Conservation (phyloP, 352 stramenopile genomes). For the Blastocystis hominis region DNA sequence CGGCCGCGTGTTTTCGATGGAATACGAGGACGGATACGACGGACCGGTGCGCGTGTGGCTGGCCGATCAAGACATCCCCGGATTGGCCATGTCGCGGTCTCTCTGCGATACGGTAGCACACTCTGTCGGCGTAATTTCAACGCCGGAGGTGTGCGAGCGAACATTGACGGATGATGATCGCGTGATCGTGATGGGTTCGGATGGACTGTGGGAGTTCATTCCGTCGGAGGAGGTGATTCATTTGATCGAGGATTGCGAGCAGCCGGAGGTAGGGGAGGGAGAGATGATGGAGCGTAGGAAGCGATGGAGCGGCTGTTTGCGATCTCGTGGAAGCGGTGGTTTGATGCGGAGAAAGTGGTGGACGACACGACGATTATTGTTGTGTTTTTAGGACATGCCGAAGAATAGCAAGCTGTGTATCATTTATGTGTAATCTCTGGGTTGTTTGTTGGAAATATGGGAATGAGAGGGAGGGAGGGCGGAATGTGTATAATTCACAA, state of each 20-base stretch:
- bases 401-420: neutral
- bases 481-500: too few species aligned
- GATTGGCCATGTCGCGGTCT: slow-evolving; percentile 89
- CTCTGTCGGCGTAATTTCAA: slow-evolving; percentile 82
- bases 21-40: slow-evolving; percentile 95
- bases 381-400: slow-evolving; percentile 71
- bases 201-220: slow-evolving; percentile 98
- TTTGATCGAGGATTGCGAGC: slow-evolving; percentile 86
- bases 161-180: slow-evolving; percentile 68
- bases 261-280: slow-evolving; percentile 53
- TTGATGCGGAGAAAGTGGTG: slow-evolving; percentile 95
- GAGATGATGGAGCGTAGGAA: neutral
- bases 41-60: slow-evolving; percentile 92
- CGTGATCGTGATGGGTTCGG: slow-evolving; percentile 85
- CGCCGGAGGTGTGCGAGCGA: slow-evolving; percentile 83
- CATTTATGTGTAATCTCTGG: neutral
- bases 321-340: slow-evolving; percentile 73
- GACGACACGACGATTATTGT: slow-evolving; percentile 96
- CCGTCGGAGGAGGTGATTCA: slow-evolving; percentile 84
- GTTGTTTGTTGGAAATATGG: neutral
- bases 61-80: slow-evolving; percentile 90
- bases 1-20: slow-evolving; percentile 89
- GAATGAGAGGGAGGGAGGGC: neutral
- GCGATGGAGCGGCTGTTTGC: slow-evolving; percentile 2
- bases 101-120: slow-evolving; percentile 89